phyloP scores from a whole-genome alignment of 202 grass and related monocot genomes.

The Zoysia matrella region DNA sequence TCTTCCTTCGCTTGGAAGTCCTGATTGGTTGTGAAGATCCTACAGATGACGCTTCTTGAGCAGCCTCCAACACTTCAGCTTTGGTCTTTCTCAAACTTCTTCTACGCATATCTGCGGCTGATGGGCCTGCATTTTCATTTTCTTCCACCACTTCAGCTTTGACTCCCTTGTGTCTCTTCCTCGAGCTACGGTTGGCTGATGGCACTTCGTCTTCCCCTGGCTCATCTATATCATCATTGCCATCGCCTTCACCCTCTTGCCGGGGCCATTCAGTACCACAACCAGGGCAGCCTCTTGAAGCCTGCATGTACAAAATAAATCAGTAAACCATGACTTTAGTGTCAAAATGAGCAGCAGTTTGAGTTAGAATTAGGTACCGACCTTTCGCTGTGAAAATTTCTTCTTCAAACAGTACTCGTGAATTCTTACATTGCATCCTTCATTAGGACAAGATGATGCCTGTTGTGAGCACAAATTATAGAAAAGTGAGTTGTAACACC shows the following conservation, averaged over 20 bases:
- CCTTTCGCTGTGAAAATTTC: slow-evolving; percentile 74
- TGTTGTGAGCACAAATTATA: slow-evolving; percentile 42
- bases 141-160: slow-evolving; percentile 56
- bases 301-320: slow-evolving; percentile 44
- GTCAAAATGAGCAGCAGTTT: slow-evolving; percentile 11
- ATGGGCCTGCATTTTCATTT: slow-evolving; percentile 27
- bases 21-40: background rate
- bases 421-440: slow-evolving; percentile 77
- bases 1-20: slow-evolving; percentile 37
- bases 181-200: slow-evolving; percentile 38
- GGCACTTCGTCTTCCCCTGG: slow-evolving; percentile 42
- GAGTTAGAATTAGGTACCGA: slow-evolving; percentile 16
- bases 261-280: slow-evolving; percentile 70
- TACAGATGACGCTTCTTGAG: slow-evolving; percentile 4
- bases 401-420: slow-evolving; percentile 86
- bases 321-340: background rate
- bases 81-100: slow-evolving; percentile 40
- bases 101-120: background rate
- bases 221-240: slow-evolving; percentile 26
- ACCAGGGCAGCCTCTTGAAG: slow-evolving; percentile 66
- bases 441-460: slow-evolving; percentile 73
- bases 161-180: slow-evolving; percentile 38
- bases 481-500: background rate
- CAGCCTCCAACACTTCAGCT: slow-evolving; percentile 24
- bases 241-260: slow-evolving; percentile 54